phyloP scores from a whole-genome alignment of 164 flowering plant species.

The Paratinospora sagittata region DNA sequence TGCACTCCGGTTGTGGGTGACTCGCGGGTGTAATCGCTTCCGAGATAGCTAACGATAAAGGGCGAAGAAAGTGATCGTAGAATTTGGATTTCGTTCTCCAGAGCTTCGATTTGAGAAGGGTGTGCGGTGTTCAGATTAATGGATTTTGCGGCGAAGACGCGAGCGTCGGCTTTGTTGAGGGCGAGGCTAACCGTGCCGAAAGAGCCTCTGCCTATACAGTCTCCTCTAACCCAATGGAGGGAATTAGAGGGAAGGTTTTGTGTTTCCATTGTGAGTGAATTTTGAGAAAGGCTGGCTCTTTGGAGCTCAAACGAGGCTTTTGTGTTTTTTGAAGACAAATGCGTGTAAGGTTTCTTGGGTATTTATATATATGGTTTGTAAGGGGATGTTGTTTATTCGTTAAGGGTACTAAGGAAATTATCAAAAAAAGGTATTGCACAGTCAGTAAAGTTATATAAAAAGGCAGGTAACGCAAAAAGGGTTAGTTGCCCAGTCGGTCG shows the following conservation, averaged over 20 bases:
- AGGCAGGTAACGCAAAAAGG: not conserved
- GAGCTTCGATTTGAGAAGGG: conserved; percentile 23
- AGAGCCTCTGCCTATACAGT: conserved; percentile 54
- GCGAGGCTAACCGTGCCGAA: conserved; percentile 54
- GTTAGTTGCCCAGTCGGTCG: not conserved
- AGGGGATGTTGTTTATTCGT: not conserved
- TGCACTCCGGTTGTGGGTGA: conserved; percentile 1
- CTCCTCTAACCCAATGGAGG: conserved; percentile 44
- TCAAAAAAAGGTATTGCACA: conserved; percentile 14
- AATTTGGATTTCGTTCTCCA: conserved; percentile 60
- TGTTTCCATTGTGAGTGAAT: not conserved
- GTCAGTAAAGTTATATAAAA: conserved; percentile 11
- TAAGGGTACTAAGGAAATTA: too few species aligned
- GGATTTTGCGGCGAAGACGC: conserved; percentile 67
- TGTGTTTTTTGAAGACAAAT: not conserved
- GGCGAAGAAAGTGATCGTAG: conserved; percentile 49
- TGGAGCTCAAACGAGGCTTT: not conserved
- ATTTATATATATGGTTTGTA: conserved; percentile 7
- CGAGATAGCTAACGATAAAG: conserved; percentile 45
- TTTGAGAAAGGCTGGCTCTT: not conserved
- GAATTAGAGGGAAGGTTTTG: not conserved
- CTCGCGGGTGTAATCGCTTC: conserved; percentile 42
- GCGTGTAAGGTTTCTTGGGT: not conserved
- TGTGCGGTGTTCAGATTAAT: conserved; percentile 20
- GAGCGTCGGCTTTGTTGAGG: conserved; percentile 18